A percentile compares a stretch with the other conserved stretches of the same genome.
Evolutionary conservation across 768 basidiomycete genomes (phyloP).

Genomic region (Pleurotus citrinopileatus): DNA sequence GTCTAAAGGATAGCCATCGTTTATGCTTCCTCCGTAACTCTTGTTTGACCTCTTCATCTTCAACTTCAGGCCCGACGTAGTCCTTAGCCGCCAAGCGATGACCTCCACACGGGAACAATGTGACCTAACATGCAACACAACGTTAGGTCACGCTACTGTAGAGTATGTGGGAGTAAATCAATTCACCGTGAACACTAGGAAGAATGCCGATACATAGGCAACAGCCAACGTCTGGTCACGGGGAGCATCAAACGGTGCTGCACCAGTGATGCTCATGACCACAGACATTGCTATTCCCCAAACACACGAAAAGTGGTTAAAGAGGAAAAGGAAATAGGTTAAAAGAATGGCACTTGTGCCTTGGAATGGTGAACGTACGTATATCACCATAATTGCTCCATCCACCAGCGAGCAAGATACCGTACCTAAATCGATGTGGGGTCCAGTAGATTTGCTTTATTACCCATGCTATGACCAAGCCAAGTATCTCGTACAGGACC

Average conservation of each 20-base stretch:
- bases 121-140: constrained; percentile 37
- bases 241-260: constrained; percentile 56
- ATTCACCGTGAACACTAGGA: constrained; percentile 57
- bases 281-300: constrained; percentile 66
- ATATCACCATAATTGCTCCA: constrained; percentile 73
- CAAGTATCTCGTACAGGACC: constrained; percentile 54
- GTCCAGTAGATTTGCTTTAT: constrained; percentile 70
- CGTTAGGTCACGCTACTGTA: not conserved
- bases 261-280: constrained; percentile 56
- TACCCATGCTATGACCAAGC: constrained; percentile 51
- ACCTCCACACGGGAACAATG: constrained; percentile 64
- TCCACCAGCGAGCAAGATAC: constrained; percentile 64
- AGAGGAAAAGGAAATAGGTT: constrained; percentile 20
- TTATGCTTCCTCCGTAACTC: constrained; percentile 36
- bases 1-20: constrained; percentile 18
- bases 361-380: constrained; percentile 36
- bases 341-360: too few species aligned
- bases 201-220: constrained; percentile 62
- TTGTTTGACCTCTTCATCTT: constrained; percentile 52
- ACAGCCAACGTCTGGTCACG: constrained; percentile 59
- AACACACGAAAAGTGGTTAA: not conserved
- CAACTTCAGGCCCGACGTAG: constrained; percentile 61
- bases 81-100: constrained; percentile 56
- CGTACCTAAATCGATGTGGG: constrained; percentile 72
- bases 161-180: too few species aligned